phyloP scores from a whole-genome alignment of 768 basidiomycete genomes.

The Mycena metata region DNA sequence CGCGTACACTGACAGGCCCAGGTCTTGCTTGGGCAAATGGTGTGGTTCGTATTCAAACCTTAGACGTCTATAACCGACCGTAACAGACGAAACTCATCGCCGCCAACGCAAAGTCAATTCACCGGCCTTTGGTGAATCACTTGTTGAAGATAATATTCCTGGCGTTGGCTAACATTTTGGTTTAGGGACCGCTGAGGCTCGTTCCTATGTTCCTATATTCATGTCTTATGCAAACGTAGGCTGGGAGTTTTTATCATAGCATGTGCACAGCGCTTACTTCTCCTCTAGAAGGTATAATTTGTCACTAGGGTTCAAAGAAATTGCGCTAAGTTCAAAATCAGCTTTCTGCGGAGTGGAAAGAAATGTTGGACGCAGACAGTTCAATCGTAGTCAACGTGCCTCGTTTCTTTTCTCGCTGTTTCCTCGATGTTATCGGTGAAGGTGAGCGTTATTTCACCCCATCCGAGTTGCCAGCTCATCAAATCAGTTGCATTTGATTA shows the following conservation, averaged over 20 bases:
- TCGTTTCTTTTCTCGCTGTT: slow-evolving; percentile 63
- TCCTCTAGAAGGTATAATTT: not conserved
- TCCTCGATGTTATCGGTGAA: slow-evolving; percentile 66
- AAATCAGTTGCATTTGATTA: slow-evolving; percentile 29
- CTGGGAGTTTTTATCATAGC: slow-evolving; percentile 25
- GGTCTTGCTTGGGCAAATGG: slow-evolving; percentile 70
- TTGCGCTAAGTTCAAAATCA: no score
- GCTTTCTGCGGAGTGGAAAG: slow-evolving; percentile 63
- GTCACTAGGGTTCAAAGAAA: no score
- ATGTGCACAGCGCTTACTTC: slow-evolving; percentile 36
- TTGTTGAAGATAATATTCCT: no score
- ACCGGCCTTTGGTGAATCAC: slow-evolving; percentile 59
- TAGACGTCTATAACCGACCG: no score
- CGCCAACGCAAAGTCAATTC: slow-evolving; percentile 68
- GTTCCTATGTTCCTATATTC: slow-evolving; percentile 65
- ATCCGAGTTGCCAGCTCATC: slow-evolving; percentile 63
- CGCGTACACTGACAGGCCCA: slow-evolving; percentile 63
- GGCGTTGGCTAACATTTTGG: no score
- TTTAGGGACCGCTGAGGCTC: slow-evolving; percentile 58
- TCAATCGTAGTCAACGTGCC: slow-evolving; percentile 62
- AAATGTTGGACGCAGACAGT: slow-evolving; percentile 59
- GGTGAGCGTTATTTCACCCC: slow-evolving; percentile 56
- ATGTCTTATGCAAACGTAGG: slow-evolving; percentile 58
- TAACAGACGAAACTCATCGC: slow-evolving; percentile 59
- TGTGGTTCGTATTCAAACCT: slow-evolving; percentile 37